Percentiles rank a stretch among this genome's conserved stretches.
Evolutionary conservation across 2,329 filamentous ascomycete genomes (phyloP).

Genomic region (Alternaria viburni): DNA sequence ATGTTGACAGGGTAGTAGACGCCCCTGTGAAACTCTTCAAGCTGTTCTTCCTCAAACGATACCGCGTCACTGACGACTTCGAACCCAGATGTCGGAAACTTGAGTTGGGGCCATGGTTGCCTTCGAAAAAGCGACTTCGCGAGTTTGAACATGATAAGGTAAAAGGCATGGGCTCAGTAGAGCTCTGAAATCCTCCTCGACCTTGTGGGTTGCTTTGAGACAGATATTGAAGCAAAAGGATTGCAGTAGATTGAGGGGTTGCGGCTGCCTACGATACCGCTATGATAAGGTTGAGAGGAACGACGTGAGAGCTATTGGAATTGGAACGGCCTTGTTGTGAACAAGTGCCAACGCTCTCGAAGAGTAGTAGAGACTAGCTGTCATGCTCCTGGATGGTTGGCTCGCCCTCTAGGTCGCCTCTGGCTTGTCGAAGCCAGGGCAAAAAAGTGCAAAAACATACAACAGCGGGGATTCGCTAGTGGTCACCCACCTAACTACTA

Average conservation of each 20-base stretch:
- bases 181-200: neutral
- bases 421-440: too few species aligned
- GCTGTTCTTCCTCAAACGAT: constrained; percentile 15
- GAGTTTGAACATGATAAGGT: constrained; percentile 7
- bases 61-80: constrained; percentile 13
- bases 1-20: constrained; percentile 18
- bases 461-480: neutral
- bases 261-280: neutral
- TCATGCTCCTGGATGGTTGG: neutral
- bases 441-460: neutral
- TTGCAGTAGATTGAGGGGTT: neutral
- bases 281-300: neutral
- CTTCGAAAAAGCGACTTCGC: constrained; percentile 15
- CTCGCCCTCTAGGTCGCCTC: too few species aligned
- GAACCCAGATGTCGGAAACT: constrained; percentile 17
- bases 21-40: constrained; percentile 5
- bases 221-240: neutral
- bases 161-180: fast-evolving
- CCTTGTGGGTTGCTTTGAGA: neutral
- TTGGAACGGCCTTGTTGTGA: neutral
- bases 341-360: neutral
- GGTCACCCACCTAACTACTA: neutral
- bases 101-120: constrained; percentile 17
- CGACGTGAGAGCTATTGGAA: neutral
- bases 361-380: neutral